These are phyloP conservation scores for Candida takata DNA, from an alignment of 805 yeast genomes.

Conservation along the genomic window DNA sequence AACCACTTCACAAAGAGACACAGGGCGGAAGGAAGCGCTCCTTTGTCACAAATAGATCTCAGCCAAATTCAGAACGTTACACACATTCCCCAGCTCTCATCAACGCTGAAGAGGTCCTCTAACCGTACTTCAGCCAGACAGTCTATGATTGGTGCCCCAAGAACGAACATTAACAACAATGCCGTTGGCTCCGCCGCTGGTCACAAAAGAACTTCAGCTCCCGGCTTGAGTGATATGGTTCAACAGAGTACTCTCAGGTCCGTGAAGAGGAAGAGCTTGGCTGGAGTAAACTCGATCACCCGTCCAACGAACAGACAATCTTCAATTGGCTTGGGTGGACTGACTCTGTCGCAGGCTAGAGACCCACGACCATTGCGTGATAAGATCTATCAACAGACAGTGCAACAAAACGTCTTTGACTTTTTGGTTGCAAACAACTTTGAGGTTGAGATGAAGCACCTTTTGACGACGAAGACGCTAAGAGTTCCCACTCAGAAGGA, in stretches of 20 bases:
- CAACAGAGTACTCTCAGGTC: conserved; percentile 22
- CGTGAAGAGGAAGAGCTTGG: conserved; percentile 18
- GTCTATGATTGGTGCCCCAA: conserved; percentile 26
- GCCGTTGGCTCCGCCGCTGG: neutral
- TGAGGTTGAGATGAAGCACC: conserved; percentile 68
- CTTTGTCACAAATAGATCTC: conserved; percentile 20
- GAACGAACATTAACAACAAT: conserved; percentile 11
- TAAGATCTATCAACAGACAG: conserved; percentile 52
- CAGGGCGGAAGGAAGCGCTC: conserved; percentile 13
- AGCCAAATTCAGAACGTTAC: conserved; percentile 21
- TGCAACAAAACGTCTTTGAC: conserved; percentile 62
- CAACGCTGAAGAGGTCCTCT: conserved; percentile 19
- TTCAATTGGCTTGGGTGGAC: conserved; percentile 20
- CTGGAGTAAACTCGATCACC: conserved; percentile 9
- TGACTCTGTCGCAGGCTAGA: conserved; percentile 22
- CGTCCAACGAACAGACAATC: conserved; percentile 19
- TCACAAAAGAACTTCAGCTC: conserved; percentile 18
- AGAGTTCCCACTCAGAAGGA: conserved; percentile 83
- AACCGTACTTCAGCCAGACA: conserved; percentile 21
- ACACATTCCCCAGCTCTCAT: conserved; percentile 22
- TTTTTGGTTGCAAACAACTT: conserved; percentile 58
- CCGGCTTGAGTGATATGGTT: conserved; percentile 22
- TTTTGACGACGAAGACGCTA: conserved; percentile 57
- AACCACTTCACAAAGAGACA: conserved; percentile 14
- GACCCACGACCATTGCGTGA: conserved; percentile 82